Percentiles rank a stretch among this genome's conserved stretches.
These are phyloP conservation scores for Friedmanniomyces simplex DNA, from an alignment of 495 filamentous ascomycete species.

Conservation along the genomic window DNA sequence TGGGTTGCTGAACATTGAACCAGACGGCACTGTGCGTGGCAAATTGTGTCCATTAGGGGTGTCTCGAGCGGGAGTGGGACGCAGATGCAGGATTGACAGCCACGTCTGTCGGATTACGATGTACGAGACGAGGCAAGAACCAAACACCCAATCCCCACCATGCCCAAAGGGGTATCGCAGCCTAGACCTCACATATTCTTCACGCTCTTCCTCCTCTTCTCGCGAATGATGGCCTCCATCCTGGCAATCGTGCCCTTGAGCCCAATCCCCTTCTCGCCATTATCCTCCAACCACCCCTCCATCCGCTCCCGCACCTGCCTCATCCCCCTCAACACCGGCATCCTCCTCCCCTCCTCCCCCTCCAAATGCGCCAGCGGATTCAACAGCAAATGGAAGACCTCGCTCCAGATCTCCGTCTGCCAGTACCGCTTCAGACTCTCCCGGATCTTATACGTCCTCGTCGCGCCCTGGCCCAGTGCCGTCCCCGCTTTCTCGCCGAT, in stretches of 20 bases:
- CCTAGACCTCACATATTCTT: neutral
- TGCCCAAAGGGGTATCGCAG: neutral
- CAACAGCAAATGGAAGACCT: slow-evolving; percentile 74
- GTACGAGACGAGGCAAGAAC: neutral
- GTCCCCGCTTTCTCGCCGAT: slow-evolving; percentile 30
- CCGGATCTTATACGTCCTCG: slow-evolving; percentile 57
- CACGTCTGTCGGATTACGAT: too few species aligned
- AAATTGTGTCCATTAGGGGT: too few species aligned
- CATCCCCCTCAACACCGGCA: slow-evolving; percentile 63
- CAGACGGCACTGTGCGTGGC: too few species aligned
- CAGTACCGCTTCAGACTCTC: slow-evolving; percentile 85
- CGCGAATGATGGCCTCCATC: slow-evolving; percentile 58
- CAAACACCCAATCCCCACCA: neutral
- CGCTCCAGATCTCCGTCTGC: slow-evolving; percentile 82
- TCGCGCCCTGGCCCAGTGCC: slow-evolving; percentile 37
- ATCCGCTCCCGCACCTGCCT: slow-evolving; percentile 57
- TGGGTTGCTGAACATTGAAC: too few species aligned
- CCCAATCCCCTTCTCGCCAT: slow-evolving; percentile 72
- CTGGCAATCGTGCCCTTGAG: slow-evolving; percentile 47
- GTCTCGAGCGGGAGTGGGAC: too few species aligned
- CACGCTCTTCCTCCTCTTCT: slow-evolving; percentile 39
- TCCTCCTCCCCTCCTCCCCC: slow-evolving; percentile 44
- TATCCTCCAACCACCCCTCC: slow-evolving; percentile 72
- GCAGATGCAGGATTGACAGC: too few species aligned
- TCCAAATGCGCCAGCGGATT: slow-evolving; percentile 62